Conservation (phyloP, 2,329 filamentous ascomycete species). For the Passalora sequoiae region DNA sequence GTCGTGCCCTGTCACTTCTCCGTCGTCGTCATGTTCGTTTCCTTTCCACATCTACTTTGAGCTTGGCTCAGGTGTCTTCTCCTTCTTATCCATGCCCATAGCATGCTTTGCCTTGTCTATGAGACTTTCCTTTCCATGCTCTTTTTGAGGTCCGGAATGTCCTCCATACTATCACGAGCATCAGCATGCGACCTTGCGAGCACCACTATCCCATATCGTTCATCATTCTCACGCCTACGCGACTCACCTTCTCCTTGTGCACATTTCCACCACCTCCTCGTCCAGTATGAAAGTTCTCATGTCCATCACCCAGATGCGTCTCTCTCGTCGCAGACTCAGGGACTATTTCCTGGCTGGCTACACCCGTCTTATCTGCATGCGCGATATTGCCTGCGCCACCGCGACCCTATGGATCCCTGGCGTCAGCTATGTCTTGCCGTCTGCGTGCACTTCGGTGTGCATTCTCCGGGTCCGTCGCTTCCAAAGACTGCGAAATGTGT, state of each 20-base stretch:
- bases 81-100: conserved; percentile 26
- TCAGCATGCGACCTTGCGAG: too few species aligned
- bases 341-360: conserved; percentile 38
- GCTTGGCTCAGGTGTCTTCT: conserved; percentile 19
- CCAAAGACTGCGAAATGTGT: too few species aligned
- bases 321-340: conserved; percentile 40
- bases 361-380: conserved; percentile 7
- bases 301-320: conserved; percentile 22
- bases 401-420: too few species aligned
- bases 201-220: too few species aligned
- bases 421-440: too few species aligned
- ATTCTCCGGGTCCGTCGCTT: too few species aligned
- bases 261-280: conserved; percentile 46
- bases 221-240: not conserved
- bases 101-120: conserved; percentile 43
- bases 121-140: conserved; percentile 31
- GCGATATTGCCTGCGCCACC: conserved; percentile 31
- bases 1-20: too few species aligned
- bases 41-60: too few species aligned
- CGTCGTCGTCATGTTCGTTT: too few species aligned
- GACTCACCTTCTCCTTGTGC: conserved; percentile 39
- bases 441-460: too few species aligned
- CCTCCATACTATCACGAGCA: conserved; percentile 35
- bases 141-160: conserved; percentile 36
- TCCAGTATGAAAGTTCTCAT: conserved; percentile 47